Conservation (phyloP, 2,329 filamentous ascomycete species). For the Paradendryphiella salina region DNA sequence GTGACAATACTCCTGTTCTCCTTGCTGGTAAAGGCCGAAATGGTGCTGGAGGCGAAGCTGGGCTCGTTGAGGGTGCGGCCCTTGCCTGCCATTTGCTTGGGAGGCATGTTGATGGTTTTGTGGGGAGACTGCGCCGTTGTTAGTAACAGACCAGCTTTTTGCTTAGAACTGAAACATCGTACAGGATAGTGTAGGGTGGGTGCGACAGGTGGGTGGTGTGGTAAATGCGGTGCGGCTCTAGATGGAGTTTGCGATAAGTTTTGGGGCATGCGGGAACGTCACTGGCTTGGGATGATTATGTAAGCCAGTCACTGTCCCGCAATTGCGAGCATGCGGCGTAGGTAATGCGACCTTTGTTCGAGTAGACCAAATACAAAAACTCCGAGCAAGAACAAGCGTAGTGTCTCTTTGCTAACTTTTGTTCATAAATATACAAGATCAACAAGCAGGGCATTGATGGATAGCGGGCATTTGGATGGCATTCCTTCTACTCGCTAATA, state of each 20-base stretch:
- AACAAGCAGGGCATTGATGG: no score
- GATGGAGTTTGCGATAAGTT: constrained; percentile 3
- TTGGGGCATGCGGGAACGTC: constrained; percentile 4
- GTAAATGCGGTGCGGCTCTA: constrained; percentile 17
- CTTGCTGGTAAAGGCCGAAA: constrained; percentile 49
- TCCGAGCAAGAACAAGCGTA: no score
- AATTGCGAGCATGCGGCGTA: neutral
- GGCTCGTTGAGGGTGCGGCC: constrained; percentile 38
- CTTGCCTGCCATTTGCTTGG: constrained; percentile 35
- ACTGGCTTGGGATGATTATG: constrained; percentile 2
- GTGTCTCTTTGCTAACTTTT: no score
- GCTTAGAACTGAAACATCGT: neutral
- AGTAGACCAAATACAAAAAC: no score
- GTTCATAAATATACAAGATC: neutral
- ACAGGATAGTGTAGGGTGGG: constrained; percentile 5
- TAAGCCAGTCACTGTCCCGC: neutral
- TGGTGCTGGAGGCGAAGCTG: constrained; percentile 48
- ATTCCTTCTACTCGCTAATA: neutral
- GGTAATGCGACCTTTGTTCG: no score
- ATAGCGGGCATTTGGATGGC: no score
- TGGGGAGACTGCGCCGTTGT: neutral
- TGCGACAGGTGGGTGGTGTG: constrained; percentile 4
- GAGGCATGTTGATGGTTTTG: constrained; percentile 30
- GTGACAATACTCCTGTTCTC: constrained; percentile 57
- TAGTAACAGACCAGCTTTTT: neutral